These are phyloP conservation scores for Calycina herbarum DNA, from an alignment of 2,329 filamentous ascomycete genomes.

Conservation along the genomic window DNA sequence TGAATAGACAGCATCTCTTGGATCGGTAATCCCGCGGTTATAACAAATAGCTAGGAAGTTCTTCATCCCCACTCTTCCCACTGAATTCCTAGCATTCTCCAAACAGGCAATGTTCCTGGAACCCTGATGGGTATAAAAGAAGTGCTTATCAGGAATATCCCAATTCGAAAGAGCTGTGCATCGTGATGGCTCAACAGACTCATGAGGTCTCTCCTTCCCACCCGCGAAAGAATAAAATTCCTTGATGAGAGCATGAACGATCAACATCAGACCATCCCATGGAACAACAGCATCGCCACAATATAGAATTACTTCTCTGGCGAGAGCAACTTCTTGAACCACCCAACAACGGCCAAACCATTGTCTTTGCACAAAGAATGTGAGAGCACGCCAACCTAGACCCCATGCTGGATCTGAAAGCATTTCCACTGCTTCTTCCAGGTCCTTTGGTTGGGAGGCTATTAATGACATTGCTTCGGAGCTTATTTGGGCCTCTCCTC, in stretches of 20 bases:
- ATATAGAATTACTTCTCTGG: neutral
- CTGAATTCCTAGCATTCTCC: neutral
- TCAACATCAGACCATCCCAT: neutral
- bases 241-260: neutral
- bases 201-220: neutral
- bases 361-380: slow-evolving; percentile 6
- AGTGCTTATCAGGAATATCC: neutral
- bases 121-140: neutral
- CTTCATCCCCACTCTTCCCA: slow-evolving; percentile 1
- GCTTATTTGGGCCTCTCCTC: slow-evolving; percentile 14
- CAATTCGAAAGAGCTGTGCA: neutral
- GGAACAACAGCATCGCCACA: neutral
- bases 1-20: slow-evolving; percentile 6
- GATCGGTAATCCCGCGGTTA: neutral
- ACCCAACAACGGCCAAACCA: slow-evolving; percentile 5
- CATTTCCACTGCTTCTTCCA: neutral
- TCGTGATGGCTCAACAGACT: neutral
- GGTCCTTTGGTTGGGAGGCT: neutral
- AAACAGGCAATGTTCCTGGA: neutral
- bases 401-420: neutral
- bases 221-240: neutral
- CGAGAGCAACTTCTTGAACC: slow-evolving; percentile 8
- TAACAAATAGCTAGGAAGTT: slow-evolving; percentile 3
- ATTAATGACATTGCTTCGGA: slow-evolving; percentile 3
- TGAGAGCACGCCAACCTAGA: slow-evolving; percentile 2